These are phyloP conservation scores for Solanum lycopersicoides DNA, from an alignment of 257 asterid species.

Conservation along the genomic window DNA sequence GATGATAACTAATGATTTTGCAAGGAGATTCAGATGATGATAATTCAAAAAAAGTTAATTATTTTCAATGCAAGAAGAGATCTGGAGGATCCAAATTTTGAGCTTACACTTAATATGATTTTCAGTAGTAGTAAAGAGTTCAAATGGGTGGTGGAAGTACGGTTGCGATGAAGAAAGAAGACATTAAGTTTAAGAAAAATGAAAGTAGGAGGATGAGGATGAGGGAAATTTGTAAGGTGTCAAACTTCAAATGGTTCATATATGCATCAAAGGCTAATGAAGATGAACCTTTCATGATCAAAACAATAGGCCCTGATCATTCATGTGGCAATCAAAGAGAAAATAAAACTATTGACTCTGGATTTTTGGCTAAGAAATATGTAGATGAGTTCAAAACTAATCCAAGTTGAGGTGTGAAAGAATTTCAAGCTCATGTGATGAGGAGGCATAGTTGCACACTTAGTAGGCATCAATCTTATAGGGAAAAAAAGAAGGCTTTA, in stretches of 20 bases:
- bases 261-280: background rate
- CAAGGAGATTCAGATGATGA: background rate
- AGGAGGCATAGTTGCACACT: background rate
- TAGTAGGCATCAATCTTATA: background rate
- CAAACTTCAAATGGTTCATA: background rate
- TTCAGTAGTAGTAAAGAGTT: background rate
- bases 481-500: background rate
- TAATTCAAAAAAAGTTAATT: no score
- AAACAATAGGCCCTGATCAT: background rate
- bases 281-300: background rate
- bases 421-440: background rate
- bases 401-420: no score
- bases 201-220: background rate
- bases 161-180: background rate
- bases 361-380: background rate
- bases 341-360: background rate
- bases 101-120: background rate
- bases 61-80: background rate
- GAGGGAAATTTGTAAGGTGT: background rate
- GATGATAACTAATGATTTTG: background rate
- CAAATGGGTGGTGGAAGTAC: background rate
- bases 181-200: no score
- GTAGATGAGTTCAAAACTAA: background rate
- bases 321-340: background rate
- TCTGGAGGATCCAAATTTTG: background rate